phyloP scores from a whole-genome alignment of 176 grass and related monocot genomes.

The Eragrostis curvula region DNA sequence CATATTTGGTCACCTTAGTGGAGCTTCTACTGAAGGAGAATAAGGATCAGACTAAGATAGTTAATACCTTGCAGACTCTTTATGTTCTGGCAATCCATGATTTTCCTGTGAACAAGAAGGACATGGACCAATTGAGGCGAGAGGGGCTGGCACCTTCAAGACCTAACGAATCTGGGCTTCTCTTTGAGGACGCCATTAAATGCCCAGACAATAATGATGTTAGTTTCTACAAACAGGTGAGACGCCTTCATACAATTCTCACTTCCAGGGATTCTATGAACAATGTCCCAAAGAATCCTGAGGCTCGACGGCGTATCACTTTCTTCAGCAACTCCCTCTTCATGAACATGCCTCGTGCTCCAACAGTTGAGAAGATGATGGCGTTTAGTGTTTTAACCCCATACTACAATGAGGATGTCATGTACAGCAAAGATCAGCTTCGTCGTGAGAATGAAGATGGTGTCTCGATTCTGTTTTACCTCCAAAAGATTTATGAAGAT shows the following conservation, averaged over 20 bases:
- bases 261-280: slow-evolving; percentile 95
- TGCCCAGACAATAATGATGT: slow-evolving; percentile 53
- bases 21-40: slow-evolving; percentile 60
- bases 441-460: slow-evolving; percentile 95
- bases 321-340: slow-evolving; percentile 99
- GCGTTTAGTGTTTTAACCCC: slow-evolving; percentile 94
- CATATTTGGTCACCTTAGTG: slow-evolving; percentile 68
- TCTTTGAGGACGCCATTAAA: slow-evolving; percentile 79
- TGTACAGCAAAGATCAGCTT: slow-evolving; percentile 87
- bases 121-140: slow-evolving; percentile 58
- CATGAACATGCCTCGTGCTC: slow-evolving; percentile 99
- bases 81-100: slow-evolving; percentile 80
- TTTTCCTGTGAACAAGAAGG: slow-evolving; percentile 69
- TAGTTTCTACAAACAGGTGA: slow-evolving; percentile 86
- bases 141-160: slow-evolving; percentile 53
- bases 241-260: slow-evolving; percentile 84
- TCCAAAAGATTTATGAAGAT: slow-evolving; percentile 96
- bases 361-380: slow-evolving; percentile 85
- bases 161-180: slow-evolving; percentile 52
- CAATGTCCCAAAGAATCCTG: slow-evolving; percentile 79
- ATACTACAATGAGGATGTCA: slow-evolving; percentile 92
- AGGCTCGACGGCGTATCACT: slow-evolving; percentile 80
- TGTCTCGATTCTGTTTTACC: slow-evolving; percentile 94
- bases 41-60: slow-evolving; percentile 78
- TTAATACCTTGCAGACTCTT: slow-evolving; percentile 87